Conservation (phyloP, 2,329 filamentous ascomycete species). For the Pestalotiopsis sp. region DNA sequence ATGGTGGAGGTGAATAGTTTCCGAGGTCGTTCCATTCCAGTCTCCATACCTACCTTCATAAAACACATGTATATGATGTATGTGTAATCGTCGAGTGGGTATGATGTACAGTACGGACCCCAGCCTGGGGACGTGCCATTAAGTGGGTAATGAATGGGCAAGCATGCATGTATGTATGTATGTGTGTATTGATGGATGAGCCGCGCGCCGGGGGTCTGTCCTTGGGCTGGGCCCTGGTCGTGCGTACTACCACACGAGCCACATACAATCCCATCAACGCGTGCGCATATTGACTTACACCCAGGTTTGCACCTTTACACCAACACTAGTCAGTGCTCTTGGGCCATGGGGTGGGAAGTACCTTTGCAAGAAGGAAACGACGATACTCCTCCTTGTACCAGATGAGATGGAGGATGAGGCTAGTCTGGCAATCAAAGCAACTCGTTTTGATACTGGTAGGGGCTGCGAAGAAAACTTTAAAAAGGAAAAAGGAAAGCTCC, state of each 20-base stretch:
- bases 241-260: background rate
- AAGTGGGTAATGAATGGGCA: background rate
- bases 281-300: background rate
- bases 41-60: no score
- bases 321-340: background rate
- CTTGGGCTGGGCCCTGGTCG: background rate
- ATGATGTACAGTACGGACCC: background rate
- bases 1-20: background rate
- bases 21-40: no score
- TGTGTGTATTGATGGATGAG: background rate
- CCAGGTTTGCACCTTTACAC: background rate
- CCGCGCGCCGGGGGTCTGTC: background rate
- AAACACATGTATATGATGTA: background rate
- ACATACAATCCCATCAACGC: no score
- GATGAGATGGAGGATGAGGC: background rate
- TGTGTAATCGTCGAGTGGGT: background rate
- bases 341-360: background rate
- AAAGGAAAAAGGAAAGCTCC: no score
- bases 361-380: background rate
- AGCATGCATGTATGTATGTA: background rate
- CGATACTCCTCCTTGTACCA: background rate
- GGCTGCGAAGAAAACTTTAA: background rate
- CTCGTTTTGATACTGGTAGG: background rate
- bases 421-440: background rate
- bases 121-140: background rate